A percentile compares a stretch with the other conserved stretches of the same genome.
Evolutionary conservation across 2,329 filamentous ascomycete genomes (phyloP).

Genomic region (Diaporthe eres): DNA sequence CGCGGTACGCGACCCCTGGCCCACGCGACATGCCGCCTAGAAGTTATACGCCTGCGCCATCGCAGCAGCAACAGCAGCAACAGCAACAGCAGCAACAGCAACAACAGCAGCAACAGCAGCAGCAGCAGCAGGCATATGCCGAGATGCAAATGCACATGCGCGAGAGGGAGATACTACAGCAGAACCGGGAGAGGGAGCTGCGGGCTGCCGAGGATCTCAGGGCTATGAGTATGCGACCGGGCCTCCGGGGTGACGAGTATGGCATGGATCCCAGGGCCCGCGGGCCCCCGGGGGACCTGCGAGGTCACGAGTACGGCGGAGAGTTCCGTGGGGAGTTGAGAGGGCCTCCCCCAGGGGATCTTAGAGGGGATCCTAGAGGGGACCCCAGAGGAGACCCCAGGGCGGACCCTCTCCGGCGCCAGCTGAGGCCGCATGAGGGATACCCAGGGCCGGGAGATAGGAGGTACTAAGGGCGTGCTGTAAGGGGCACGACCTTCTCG

Average conservation of each 20-base stretch:
- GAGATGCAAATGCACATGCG: slow-evolving; percentile 38
- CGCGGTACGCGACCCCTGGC: slow-evolving; percentile 39
- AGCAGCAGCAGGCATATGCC: slow-evolving; percentile 28
- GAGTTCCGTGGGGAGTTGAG: slow-evolving; percentile 40
- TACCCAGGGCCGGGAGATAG: slow-evolving; percentile 38
- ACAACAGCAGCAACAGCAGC: slow-evolving; percentile 22
- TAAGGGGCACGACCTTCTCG: neutral
- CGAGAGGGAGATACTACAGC: slow-evolving; percentile 31
- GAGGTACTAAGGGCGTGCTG: slow-evolving; percentile 30
- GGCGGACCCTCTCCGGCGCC: slow-evolving; percentile 35
- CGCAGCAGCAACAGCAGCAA: slow-evolving; percentile 29
- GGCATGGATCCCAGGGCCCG: slow-evolving; percentile 32
- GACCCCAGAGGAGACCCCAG: slow-evolving; percentile 14
- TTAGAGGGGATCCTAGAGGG: neutral
- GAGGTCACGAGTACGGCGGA: slow-evolving; percentile 15
- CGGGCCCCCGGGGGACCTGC: slow-evolving; percentile 29
- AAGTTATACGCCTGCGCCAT: slow-evolving; percentile 38
- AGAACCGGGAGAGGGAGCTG: slow-evolving; percentile 35
- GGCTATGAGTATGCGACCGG: slow-evolving; percentile 38
- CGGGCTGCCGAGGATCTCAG: slow-evolving; percentile 34
- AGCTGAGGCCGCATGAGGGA: slow-evolving; percentile 39
- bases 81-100: slow-evolving; percentile 20
- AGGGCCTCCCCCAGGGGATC: slow-evolving; percentile 16
- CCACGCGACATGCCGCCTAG: slow-evolving; percentile 37
- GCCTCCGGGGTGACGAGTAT: slow-evolving; percentile 31